Evolutionary conservation across 1,284 basidiomycete genomes (phyloP).

Genomic region (Puccinia triticina): DNA sequence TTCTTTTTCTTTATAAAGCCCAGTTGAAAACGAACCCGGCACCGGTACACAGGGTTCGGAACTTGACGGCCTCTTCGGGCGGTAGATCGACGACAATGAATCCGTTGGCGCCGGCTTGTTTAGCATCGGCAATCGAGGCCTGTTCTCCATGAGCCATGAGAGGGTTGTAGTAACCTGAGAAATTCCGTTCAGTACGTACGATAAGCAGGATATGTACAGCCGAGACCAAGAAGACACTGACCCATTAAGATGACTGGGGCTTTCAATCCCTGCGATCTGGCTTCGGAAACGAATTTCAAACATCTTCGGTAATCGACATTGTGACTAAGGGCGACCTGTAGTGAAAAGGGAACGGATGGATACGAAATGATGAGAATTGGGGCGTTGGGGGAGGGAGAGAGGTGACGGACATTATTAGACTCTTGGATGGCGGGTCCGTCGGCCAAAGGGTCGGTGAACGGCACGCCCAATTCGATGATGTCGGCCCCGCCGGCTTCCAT

Average conservation of each 20-base stretch:
- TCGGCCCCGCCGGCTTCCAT: conserved; percentile 92
- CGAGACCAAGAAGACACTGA: neutral
- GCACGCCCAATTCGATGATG: conserved; percentile 93
- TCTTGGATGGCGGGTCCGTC: conserved; percentile 91
- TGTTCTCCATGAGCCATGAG: conserved; percentile 93
- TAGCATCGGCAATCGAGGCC: conserved; percentile 84
- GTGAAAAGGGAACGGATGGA: conserved; percentile 22
- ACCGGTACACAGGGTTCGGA: conserved; percentile 82
- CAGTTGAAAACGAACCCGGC: conserved; percentile 68
- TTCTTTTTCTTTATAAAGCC: too few relatives aligned
- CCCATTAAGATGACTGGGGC: conserved; percentile 92
- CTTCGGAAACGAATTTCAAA: conserved; percentile 76
- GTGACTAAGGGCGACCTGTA: conserved; percentile 77
- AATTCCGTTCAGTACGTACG: neutral
- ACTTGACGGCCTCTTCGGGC: conserved; percentile 92
- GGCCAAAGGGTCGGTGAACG: conserved; percentile 95
- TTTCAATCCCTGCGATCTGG: conserved; percentile 79
- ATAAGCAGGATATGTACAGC: neutral
- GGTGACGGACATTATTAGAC: conserved; percentile 72
- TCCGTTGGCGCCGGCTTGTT: conserved; percentile 87
- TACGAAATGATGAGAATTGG: neutral
- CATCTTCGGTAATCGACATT: conserved; percentile 75
- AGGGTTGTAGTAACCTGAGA: conserved; percentile 87
- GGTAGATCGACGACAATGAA: conserved; percentile 98
- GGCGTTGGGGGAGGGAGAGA: neutral